These are phyloP conservation scores for Synchytrium microbalum DNA, from an alignment of 371 early-diverging fungal genomes.

Conservation along the genomic window DNA sequence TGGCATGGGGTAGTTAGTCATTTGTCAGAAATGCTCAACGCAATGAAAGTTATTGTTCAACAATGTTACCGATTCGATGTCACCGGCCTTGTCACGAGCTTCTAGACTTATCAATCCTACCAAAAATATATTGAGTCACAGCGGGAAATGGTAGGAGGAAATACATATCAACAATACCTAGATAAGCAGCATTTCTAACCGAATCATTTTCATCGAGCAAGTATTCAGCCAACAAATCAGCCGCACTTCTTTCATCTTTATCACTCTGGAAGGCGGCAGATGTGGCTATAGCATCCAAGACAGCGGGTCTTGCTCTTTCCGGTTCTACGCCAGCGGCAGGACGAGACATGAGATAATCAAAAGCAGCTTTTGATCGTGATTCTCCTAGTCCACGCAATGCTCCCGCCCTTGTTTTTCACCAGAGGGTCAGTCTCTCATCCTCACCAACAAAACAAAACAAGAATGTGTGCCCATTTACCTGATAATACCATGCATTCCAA, in stretches of 20 bases:
- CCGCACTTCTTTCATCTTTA: constrained; percentile 15
- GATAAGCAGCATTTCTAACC: constrained; percentile 21
- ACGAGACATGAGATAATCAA: constrained; percentile 32
- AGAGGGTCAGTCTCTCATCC: background rate
- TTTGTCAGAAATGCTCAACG: constrained; percentile 16
- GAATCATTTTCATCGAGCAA: constrained; percentile 21
- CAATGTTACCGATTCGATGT: too few relatives aligned
- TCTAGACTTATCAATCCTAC: constrained; percentile 30
- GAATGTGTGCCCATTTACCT: constrained; percentile 22
- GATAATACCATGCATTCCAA: too few relatives aligned
- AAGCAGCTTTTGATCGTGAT: constrained; percentile 35
- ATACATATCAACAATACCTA: constrained; percentile 24
- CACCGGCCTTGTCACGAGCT: too few relatives aligned
- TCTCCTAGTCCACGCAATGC: constrained; percentile 29
- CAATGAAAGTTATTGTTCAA: too few relatives aligned
- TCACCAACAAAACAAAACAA: background rate
- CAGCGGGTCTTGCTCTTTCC: constrained; percentile 22
- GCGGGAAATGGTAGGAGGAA: constrained; percentile 15
- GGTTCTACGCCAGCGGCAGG: constrained; percentile 29
- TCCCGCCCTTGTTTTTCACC: constrained; percentile 17
- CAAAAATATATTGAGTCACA: constrained; percentile 16
- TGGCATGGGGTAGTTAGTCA: background rate
- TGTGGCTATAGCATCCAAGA: constrained; percentile 24
- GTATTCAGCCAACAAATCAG: constrained; percentile 26
- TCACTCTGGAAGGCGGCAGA: constrained; percentile 35